Percentiles rank a stretch among this genome's conserved stretches.
These are phyloP conservation scores for Solanum lignicaule DNA, from an alignment of 257 asterid genomes.

Conservation along the genomic window DNA sequence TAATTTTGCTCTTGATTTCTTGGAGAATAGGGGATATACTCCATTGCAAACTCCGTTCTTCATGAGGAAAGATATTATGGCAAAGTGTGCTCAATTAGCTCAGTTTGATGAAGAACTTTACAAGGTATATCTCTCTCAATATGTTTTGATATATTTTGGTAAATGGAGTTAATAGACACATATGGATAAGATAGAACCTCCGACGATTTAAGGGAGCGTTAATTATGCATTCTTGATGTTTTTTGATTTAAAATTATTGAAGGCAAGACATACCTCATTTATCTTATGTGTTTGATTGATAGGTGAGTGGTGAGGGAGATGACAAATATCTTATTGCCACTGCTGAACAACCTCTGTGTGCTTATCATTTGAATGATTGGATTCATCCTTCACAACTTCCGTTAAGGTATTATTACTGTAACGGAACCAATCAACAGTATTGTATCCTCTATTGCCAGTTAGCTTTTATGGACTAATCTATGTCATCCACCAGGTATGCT, in stretches of 20 bases:
- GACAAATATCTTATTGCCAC: constrained; percentile 95
- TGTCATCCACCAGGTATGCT: constrained; percentile 46
- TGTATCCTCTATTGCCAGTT: neutral
- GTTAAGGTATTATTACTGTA: constrained; percentile 29
- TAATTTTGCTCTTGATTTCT: constrained; percentile 57
- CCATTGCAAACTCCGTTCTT: constrained; percentile 75
- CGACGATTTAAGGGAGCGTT: no score
- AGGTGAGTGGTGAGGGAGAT: constrained; percentile 95
- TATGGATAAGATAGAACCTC: no score
- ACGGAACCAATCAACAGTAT: neutral
- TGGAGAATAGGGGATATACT: constrained; percentile 51
- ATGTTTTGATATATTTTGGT: no score
- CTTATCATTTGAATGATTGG: constrained; percentile 87
- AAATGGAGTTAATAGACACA: no score
- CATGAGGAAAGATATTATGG: constrained; percentile 90
- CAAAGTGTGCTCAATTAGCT: constrained; percentile 84
- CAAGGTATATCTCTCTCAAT: constrained; percentile 34
- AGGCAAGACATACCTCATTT: neutral
- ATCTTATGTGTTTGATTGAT: neutral
- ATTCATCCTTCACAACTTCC: constrained; percentile 80
- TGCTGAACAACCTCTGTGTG: constrained; percentile 91
- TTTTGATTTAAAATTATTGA: neutral
- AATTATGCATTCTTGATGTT: no score
- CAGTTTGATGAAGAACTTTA: constrained; percentile 97
- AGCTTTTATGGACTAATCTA: neutral